Conservation (phyloP, 495 filamentous ascomycete genomes). For the Neurospora tetrasperma region DNA sequence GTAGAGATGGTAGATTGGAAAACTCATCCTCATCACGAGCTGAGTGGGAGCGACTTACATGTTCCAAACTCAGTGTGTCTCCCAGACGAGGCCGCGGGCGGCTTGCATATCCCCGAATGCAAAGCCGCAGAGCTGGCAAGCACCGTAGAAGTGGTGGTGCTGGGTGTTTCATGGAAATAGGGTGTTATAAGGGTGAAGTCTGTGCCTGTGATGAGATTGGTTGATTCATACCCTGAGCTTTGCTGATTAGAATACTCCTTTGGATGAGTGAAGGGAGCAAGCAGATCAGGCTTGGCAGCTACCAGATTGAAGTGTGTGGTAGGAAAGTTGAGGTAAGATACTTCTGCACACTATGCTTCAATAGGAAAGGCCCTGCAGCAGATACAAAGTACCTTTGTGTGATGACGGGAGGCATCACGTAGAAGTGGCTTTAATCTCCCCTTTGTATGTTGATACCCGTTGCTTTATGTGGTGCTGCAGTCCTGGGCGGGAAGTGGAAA, state of each 20-base stretch:
- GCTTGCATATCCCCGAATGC: slow-evolving; percentile 34
- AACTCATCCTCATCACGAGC: not conserved
- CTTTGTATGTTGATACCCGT: not conserved
- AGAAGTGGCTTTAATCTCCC: not conserved
- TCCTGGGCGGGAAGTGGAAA: not conserved
- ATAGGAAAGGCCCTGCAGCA: not conserved
- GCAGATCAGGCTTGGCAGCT: not conserved
- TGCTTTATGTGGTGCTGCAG: not conserved
- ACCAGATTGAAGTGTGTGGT: not conserved
- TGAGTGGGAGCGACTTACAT: slow-evolving; percentile 27
- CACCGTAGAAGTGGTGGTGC: not conserved
- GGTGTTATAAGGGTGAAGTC: not conserved
- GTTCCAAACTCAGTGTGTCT: slow-evolving; percentile 36
- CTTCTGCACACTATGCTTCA: not conserved
- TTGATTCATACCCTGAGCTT: not conserved
- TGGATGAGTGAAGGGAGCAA: not conserved
- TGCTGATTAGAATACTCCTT: not conserved
- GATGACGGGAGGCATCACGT: not conserved
- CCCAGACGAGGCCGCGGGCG: slow-evolving; percentile 24
- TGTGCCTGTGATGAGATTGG: not conserved
- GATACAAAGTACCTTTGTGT: not conserved
- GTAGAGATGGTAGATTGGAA: slow-evolving; percentile 3
- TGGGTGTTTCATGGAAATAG: not conserved
- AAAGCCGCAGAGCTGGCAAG: slow-evolving; percentile 12
- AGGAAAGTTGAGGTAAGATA: not conserved